These are phyloP conservation scores for Eucalyptus dawsonii DNA, from an alignment of 345 rosid genomes.

Conservation along the genomic window DNA sequence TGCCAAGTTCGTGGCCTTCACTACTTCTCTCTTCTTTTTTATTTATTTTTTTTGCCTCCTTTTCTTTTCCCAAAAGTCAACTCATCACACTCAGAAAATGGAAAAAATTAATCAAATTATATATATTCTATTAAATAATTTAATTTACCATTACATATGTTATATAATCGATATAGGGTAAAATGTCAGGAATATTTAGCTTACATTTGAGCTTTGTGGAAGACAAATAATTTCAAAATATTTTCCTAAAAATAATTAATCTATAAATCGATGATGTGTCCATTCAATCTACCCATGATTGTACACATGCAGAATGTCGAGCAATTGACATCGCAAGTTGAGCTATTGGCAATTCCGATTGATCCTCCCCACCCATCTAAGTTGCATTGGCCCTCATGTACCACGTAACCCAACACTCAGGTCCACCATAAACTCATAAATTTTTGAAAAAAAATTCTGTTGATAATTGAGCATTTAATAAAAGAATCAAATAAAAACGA, in stretches of 20 bases:
- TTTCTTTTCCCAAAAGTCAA: not conserved
- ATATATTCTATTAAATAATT: not conserved
- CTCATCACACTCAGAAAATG: not conserved
- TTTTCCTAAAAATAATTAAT: not conserved
- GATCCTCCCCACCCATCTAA: not conserved
- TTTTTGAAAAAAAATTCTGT: accelerated
- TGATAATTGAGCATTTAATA: accelerated
- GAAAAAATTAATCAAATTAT: not conserved
- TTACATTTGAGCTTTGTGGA: not conserved
- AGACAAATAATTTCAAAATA: not conserved
- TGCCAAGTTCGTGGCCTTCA: not conserved
- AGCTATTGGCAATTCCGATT: not conserved
- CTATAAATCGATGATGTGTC: not conserved
- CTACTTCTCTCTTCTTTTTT: not conserved
- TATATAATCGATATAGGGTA: no score
- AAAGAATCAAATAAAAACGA: not conserved
- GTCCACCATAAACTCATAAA: not conserved
- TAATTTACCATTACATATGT: not conserved
- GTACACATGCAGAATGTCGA: not conserved
- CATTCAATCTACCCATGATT: not conserved
- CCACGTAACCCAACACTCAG: not conserved
- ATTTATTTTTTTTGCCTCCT: not conserved
- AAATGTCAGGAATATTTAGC: not conserved
- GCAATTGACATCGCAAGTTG: not conserved
- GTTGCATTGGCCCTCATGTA: not conserved